Conservation (phyloP, 768 basidiomycete species). For the Suillus occidentalis region DNA sequence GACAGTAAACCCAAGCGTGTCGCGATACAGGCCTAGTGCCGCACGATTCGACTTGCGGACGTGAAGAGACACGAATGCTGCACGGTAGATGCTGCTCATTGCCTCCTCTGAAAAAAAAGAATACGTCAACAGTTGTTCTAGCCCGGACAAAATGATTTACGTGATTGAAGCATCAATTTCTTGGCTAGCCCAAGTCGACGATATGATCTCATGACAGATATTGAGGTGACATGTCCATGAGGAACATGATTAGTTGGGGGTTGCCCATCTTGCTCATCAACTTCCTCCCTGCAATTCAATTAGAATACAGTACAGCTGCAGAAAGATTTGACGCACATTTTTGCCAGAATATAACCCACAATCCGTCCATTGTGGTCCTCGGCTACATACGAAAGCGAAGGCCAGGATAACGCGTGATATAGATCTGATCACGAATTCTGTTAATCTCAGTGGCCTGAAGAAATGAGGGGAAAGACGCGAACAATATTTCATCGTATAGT, state of each 20-base stretch:
- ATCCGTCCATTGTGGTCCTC: constrained; percentile 87
- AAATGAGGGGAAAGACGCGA: constrained; percentile 21
- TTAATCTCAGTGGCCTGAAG: background rate
- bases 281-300: constrained; percentile 57
- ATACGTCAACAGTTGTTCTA: constrained; percentile 6
- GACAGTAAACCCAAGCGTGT: constrained; percentile 87
- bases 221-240: constrained; percentile 95
- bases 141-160: constrained; percentile 46
- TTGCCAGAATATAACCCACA: constrained; percentile 94
- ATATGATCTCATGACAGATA: constrained; percentile 89
- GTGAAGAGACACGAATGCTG: constrained; percentile 82
- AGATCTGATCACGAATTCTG: constrained; percentile 53
- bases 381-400: constrained; percentile 89
- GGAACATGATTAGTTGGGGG: constrained; percentile 55
- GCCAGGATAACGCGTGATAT: constrained; percentile 91
- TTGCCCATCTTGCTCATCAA: constrained; percentile 40
- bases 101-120: constrained; percentile 68
- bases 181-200: constrained; percentile 91
- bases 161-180: constrained; percentile 90
- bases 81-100: constrained; percentile 86
- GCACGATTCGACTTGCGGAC: constrained; percentile 95
- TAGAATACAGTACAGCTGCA: constrained; percentile 19
- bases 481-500: constrained; percentile 85
- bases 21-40: constrained; percentile 83
- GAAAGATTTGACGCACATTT: constrained; percentile 62